phyloP scores from a whole-genome alignment of 2,329 filamentous ascomycete species.

The Colletotrichum spaethianum region DNA sequence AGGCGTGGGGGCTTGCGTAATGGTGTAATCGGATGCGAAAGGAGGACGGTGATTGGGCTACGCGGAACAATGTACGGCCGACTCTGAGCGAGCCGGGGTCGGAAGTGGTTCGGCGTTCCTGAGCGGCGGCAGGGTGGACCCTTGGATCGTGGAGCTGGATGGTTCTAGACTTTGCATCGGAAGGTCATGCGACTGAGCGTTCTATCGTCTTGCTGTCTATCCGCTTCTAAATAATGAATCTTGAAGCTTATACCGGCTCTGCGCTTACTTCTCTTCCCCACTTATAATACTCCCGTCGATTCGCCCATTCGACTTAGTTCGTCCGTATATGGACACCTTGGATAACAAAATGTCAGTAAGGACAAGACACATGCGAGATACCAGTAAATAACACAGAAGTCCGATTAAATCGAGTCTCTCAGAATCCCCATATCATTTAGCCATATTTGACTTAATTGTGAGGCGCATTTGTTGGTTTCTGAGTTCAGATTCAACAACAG shows the following conservation, averaged over 20 bases:
- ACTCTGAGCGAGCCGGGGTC: background rate
- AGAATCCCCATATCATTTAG: too few species aligned
- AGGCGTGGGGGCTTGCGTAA: slow-evolving; percentile 36
- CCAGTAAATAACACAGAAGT: too few species aligned
- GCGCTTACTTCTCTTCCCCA: too few species aligned
- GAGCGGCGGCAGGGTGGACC: background rate
- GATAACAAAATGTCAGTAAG: too few species aligned
- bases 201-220: background rate
- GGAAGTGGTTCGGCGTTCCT: background rate
- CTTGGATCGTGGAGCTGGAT: background rate
- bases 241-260: too few species aligned
- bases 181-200: background rate
- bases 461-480: background rate
- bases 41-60: background rate
- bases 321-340: too few species aligned
- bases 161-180: background rate
- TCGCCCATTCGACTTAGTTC: too few species aligned
- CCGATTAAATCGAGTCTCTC: too few species aligned
- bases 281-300: too few species aligned
- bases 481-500: background rate
- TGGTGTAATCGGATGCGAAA: background rate
- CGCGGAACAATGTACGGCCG: slow-evolving; percentile 22
- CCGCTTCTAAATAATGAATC: too few species aligned
- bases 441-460: too few species aligned
- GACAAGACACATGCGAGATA: too few species aligned